Percentiles rank a stretch among this genome's conserved stretches.
Conservation (phyloP, 2,329 filamentous ascomycete genomes). For the Hypomyces perniciosus region DNA sequence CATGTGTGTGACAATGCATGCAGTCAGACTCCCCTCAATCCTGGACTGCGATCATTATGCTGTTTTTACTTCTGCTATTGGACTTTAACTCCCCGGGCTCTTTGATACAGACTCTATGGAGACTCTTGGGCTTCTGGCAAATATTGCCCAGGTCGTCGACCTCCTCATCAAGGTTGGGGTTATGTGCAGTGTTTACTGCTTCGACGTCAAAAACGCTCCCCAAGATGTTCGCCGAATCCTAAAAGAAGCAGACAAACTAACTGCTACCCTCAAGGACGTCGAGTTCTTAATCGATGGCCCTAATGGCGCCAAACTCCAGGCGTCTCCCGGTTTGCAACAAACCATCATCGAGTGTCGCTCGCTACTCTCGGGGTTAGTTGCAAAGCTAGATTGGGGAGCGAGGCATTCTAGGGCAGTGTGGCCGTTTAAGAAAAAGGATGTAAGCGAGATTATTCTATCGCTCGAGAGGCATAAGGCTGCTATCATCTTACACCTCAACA, state of each 20-base stretch:
- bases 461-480: conserved; percentile 5
- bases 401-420: conserved; percentile 7
- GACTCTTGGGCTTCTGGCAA: conserved; percentile 9
- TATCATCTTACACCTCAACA: conserved; percentile 5
- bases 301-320: conserved; percentile 7
- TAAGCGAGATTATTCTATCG: not conserved
- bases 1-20: too few relatives aligned
- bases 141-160: conserved; percentile 11
- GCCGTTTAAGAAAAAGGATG: conserved; percentile 10
- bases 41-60: not conserved
- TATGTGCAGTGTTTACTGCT: conserved; percentile 11
- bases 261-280: conserved; percentile 9
- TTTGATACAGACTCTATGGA: conserved; percentile 7
- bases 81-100: not conserved
- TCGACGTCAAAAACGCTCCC: conserved; percentile 9
- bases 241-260: conserved; percentile 7
- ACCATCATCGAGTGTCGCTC: conserved; percentile 1
- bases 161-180: conserved; percentile 13
- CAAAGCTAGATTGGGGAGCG: conserved; percentile 8
- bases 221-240: conserved; percentile 10
- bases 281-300: conserved; percentile 3
- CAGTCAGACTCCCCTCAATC: too few relatives aligned
- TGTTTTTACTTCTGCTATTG: not conserved
- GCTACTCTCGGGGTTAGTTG: not conserved
- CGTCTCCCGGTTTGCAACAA: conserved; percentile 1